phyloP scores from a whole-genome alignment of 352 stramenopile genomes.

The Lagenidium sp. region DNA sequence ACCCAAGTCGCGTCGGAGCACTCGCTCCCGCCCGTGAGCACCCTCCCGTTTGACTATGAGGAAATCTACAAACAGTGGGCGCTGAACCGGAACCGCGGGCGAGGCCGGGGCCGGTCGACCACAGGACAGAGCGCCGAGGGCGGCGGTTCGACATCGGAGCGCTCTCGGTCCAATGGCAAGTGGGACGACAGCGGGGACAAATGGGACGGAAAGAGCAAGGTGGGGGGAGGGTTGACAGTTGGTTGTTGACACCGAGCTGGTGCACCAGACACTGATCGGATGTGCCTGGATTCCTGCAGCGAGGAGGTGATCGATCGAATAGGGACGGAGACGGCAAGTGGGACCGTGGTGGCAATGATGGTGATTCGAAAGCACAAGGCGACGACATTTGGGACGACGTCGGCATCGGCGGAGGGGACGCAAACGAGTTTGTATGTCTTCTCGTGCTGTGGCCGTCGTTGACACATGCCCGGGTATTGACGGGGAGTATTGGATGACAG shows the following conservation, averaged over 20 bases:
- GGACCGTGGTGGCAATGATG: constrained; percentile 40
- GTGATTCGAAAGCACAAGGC: constrained; percentile 13
- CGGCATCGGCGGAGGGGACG: constrained; percentile 11
- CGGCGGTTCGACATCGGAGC: constrained; percentile 23
- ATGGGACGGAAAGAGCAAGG: constrained; percentile 36
- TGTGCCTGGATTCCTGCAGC: constrained; percentile 5
- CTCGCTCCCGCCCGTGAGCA: constrained; percentile 55
- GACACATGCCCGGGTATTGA: no score
- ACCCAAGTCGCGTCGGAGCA: constrained; percentile 59
- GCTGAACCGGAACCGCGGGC: constrained; percentile 68
- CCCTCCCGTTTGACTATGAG: constrained; percentile 78
- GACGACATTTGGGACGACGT: constrained; percentile 82
- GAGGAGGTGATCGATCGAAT: constrained; percentile 16
- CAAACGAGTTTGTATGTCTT: constrained; percentile 12
- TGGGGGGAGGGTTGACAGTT: no score
- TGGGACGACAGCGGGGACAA: constrained; percentile 40
- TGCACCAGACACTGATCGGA: no score
- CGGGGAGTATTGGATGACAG: no score
- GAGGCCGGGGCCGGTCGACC: constrained; percentile 55
- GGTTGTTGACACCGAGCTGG: no score
- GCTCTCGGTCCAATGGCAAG: constrained; percentile 34
- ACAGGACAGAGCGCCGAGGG: constrained; percentile 12
- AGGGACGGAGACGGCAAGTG: constrained; percentile 40
- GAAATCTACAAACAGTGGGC: constrained; percentile 86
- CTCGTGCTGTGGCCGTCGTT: no score